A percentile compares a stretch with the other conserved stretches of the same genome.
phyloP scores from a whole-genome alignment of 768 basidiomycete genomes.

The Hebeloma cylindrosporum region DNA sequence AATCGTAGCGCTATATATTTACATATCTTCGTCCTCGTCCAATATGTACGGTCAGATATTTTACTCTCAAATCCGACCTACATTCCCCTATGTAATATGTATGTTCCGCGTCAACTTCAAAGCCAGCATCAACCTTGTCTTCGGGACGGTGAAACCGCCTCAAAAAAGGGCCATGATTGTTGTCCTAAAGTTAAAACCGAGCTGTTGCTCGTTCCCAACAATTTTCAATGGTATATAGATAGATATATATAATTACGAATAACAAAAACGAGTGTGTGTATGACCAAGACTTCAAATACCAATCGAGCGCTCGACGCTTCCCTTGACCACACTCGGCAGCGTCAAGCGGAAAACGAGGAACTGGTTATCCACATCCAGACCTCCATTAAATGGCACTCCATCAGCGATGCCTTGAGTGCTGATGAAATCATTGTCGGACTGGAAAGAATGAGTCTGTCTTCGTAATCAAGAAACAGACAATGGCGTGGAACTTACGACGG shows the following conservation, averaged over 20 bases:
- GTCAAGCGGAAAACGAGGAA: constrained; percentile 63
- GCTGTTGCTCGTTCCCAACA: too few species aligned
- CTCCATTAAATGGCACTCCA: constrained; percentile 53
- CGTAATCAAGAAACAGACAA: background rate
- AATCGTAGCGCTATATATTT: too few species aligned
- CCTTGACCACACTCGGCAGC: constrained; percentile 37
- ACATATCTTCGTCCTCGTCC: too few species aligned
- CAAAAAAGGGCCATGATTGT: too few species aligned
- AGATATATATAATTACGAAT: background rate
- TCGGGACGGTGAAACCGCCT: too few species aligned
- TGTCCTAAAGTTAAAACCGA: too few species aligned
- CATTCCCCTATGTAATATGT: too few species aligned
- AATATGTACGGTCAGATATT: too few species aligned
- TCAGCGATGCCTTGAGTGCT: constrained; percentile 52
- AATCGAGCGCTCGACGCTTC: constrained; percentile 7
- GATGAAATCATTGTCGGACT: constrained; percentile 68
- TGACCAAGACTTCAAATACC: background rate
- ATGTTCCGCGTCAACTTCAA: too few species aligned
- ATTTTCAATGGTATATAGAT: background rate
- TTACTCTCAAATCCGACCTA: too few species aligned
- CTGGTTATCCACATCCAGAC: constrained; percentile 59
- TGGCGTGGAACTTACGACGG: constrained; percentile 42
- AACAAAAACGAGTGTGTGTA: background rate
- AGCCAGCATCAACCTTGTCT: too few species aligned
- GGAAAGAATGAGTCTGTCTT: background rate